Evolutionary conservation across 1,284 basidiomycete species (phyloP).

Genomic region (Microbotryomycetes sp.): DNA sequence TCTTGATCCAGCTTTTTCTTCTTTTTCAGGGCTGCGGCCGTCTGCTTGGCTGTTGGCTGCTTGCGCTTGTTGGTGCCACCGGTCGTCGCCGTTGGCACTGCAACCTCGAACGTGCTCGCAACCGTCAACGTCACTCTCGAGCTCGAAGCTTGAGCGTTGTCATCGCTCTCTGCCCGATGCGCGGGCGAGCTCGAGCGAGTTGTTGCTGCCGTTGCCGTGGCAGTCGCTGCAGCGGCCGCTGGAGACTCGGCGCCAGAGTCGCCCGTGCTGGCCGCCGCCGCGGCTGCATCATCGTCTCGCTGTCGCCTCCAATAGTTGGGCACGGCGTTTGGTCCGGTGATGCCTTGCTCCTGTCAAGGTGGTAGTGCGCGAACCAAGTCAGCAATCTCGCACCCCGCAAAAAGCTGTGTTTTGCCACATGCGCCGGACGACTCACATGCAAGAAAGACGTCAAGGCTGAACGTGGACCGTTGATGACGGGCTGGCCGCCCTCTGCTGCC

Average conservation of each 20-base stretch:
- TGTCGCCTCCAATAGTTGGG: constrained; percentile 42
- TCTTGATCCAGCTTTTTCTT: constrained; percentile 8
- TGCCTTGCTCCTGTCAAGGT: constrained; percentile 60
- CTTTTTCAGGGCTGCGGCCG: constrained; percentile 8
- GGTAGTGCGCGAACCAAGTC: not conserved
- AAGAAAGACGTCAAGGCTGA: constrained; percentile 90
- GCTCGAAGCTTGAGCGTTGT: constrained; percentile 3
- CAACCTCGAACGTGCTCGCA: not conserved
- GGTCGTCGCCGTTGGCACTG: not conserved
- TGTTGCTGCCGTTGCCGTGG: constrained; percentile 13
- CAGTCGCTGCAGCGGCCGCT: constrained; percentile 16
- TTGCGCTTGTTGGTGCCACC: not conserved
- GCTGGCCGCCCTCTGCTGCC: not conserved
- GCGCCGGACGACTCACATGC: constrained; percentile 50
- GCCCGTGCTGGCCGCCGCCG: constrained; percentile 28
- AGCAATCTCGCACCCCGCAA: too few relatives aligned
- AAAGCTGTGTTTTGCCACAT: too few relatives aligned
- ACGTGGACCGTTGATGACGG: constrained; percentile 55
- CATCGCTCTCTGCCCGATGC: not conserved
- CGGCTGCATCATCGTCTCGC: constrained; percentile 4
- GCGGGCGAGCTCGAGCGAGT: constrained; percentile 7
- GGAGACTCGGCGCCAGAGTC: constrained; percentile 50
- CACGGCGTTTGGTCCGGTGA: constrained; percentile 56
- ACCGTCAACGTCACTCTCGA: constrained; percentile 2
- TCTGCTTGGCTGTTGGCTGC: not conserved